These are phyloP conservation scores for Colletotrichum destructivum DNA, from an alignment of 2,329 filamentous ascomycete genomes.

Conservation along the genomic window DNA sequence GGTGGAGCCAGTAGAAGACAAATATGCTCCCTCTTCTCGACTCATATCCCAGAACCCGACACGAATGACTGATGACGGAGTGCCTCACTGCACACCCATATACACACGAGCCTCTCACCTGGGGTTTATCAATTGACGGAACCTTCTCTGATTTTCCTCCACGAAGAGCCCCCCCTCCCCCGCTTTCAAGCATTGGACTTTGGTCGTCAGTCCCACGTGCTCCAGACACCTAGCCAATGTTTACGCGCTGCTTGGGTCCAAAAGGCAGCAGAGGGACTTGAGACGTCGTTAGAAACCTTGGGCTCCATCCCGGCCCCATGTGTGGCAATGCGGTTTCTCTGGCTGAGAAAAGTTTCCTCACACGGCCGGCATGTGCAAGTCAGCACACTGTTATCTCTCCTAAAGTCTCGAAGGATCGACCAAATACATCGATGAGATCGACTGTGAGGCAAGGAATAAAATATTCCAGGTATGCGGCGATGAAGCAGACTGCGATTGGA, in stretches of 20 bases:
- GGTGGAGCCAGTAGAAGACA: background rate
- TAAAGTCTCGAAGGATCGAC: background rate
- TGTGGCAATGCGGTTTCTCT: constrained; percentile 17
- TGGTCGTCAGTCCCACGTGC: constrained; percentile 21
- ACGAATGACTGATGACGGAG: constrained; percentile 18
- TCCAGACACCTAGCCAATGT: background rate
- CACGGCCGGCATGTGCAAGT: background rate
- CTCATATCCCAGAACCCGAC: constrained; percentile 26
- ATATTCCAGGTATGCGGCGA: too few relatives aligned
- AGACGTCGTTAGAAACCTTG: constrained; percentile 30
- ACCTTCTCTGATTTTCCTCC: background rate
- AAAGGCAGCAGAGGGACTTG: constrained; percentile 14
- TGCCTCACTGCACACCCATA: constrained; percentile 8
- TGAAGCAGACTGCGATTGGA: background rate
- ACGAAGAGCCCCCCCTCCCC: background rate
- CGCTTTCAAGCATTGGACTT: background rate
- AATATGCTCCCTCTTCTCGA: constrained; percentile 5
- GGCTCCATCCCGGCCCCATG: constrained; percentile 2
- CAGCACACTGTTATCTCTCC: background rate
- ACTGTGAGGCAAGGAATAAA: background rate
- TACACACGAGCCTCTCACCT: constrained; percentile 3
- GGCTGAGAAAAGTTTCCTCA: background rate
- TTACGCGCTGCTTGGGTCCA: constrained; percentile 25
- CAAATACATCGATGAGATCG: background rate
- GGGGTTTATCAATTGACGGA: background rate